Base-by-base conservation (phyloP, 2,329 filamentous ascomycete genomes). In the Sarocladiaceae sp. region DNA sequence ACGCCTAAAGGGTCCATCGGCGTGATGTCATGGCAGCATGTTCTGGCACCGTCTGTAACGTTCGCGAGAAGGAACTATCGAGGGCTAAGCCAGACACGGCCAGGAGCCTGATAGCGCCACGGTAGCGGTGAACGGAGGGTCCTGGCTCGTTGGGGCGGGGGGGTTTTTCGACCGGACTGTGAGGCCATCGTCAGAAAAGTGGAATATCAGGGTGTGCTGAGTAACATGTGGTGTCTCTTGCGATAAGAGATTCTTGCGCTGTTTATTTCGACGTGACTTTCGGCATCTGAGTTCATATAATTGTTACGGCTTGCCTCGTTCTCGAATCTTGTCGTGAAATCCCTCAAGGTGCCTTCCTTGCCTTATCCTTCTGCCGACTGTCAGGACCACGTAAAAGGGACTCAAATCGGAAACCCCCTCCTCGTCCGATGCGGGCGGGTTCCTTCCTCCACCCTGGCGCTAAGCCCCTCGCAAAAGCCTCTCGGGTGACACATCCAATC, bases 101-200 rank as follows among this genome's bases (percentile, higher is more conserved):
- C 5, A 17, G 40, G 12, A 15, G 23, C 13, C 12, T 48, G 44
- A 48, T 48, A 48, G 44, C 44, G 44, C 28, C 44, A 48, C 26
- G 44, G 44, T 33, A 20, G 26, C 28, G 44, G 44, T 48, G 44
- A n/a, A 44, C 23, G 40, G 40, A 44, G 40, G 40, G 40, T n/a
- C n/a, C n/a, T n/a, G n/a, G n/a, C n/a, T n/a, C 29, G 33, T 36
- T 36, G 33, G 33, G 33, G 33, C 33, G 33, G 33, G 33, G 6
- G 15, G 7, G 6, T 36, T n/a, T 12, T 12, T n/a, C 33, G 15
- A 12, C n/a, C n/a, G 22, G 7, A 44, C 22, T 22, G 23, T 26
- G 40, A 44, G 40, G 20, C 40, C 40, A 44, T 44, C 40, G 40
- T 44, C 17, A 44, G 17, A 23, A 23, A 40, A 40, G 37, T 40